phyloP scores from a whole-genome alignment of 2,329 filamentous ascomycete species.

The Sarocladium kiliense region DNA sequence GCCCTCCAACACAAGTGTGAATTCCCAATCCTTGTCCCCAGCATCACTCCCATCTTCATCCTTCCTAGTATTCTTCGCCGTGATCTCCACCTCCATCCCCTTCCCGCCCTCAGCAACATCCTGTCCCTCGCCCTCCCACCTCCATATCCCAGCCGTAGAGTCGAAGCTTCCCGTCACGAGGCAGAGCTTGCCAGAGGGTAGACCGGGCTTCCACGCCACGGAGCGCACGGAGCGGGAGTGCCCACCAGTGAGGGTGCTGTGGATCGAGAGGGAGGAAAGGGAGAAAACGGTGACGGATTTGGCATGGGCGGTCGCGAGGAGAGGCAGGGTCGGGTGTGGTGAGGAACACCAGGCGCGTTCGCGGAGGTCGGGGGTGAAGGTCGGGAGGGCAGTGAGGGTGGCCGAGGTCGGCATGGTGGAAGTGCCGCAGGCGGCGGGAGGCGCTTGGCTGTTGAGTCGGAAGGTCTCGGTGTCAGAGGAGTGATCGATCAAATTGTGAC shows the following conservation, averaged over 20 bases:
- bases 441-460: too few relatives aligned
- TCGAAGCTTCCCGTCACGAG: constrained; percentile 94
- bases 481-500: too few relatives aligned
- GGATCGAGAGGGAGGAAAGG: constrained; percentile 70
- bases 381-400: constrained; percentile 38
- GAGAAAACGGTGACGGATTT: constrained; percentile 89
- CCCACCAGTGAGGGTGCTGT: constrained; percentile 77
- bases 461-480: too few relatives aligned
- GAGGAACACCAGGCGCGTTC: constrained; percentile 80
- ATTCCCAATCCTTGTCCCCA: constrained; percentile 80
- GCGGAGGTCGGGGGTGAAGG: constrained; percentile 52
- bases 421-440: background rate
- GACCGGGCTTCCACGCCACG: constrained; percentile 79
- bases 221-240: constrained; percentile 87
- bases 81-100: constrained; percentile 39
- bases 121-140: constrained; percentile 48
- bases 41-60: constrained; percentile 40
- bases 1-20: constrained; percentile 86
- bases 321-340: constrained; percentile 80
- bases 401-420: constrained; percentile 21
- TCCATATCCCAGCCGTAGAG: constrained; percentile 82
- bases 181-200: constrained; percentile 59
- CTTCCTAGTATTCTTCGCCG: constrained; percentile 17
- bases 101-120: constrained; percentile 24
- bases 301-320: constrained; percentile 83